Conservation (phyloP, 164 flowering plant species). For the Dillenia turbinata region DNA sequence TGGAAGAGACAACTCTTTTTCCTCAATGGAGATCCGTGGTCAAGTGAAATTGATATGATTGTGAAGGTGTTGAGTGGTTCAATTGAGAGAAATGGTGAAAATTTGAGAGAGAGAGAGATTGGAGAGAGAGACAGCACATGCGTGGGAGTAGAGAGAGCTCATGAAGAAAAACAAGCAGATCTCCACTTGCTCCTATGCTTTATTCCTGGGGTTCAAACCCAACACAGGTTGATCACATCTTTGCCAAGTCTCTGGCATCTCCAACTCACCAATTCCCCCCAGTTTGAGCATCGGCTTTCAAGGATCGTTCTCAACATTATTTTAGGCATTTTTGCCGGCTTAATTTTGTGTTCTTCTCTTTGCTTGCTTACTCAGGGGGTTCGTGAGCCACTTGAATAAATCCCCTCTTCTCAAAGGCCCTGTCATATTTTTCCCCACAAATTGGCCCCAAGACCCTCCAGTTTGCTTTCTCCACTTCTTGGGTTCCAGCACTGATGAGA, state of each 20-base stretch:
- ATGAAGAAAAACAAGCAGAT: neutral
- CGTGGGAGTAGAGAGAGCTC: too few species aligned
- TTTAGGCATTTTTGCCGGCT: slow-evolving; percentile 59
- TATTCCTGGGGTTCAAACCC: slow-evolving; percentile 23
- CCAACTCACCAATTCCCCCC: slow-evolving; percentile 21
- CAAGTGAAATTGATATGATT: too few species aligned
- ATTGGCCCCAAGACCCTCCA: slow-evolving; percentile 63
- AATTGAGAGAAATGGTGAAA: too few species aligned
- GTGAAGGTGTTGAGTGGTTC: too few species aligned
- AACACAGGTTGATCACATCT: slow-evolving; percentile 14
- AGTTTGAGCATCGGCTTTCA: slow-evolving; percentile 19
- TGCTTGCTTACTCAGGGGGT: slow-evolving; percentile 42
- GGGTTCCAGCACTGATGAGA: slow-evolving; percentile 65
- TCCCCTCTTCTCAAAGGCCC: slow-evolving; percentile 89
- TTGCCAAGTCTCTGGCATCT: slow-evolving; percentile 29
- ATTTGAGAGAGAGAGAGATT: too few species aligned
- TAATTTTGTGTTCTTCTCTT: slow-evolving; percentile 37
- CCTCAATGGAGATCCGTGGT: too few species aligned
- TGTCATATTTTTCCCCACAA: slow-evolving; percentile 73
- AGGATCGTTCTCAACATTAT: slow-evolving; percentile 49
- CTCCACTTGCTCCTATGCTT: slow-evolving; percentile 23
- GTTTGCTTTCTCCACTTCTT: slow-evolving; percentile 53
- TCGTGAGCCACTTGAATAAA: slow-evolving; percentile 44
- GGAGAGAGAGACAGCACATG: too few species aligned
- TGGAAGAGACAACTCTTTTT: too few species aligned